Base-by-base conservation (phyloP, 192 early-diverging fungal genomes). In the Coemansia sp. region DNA sequence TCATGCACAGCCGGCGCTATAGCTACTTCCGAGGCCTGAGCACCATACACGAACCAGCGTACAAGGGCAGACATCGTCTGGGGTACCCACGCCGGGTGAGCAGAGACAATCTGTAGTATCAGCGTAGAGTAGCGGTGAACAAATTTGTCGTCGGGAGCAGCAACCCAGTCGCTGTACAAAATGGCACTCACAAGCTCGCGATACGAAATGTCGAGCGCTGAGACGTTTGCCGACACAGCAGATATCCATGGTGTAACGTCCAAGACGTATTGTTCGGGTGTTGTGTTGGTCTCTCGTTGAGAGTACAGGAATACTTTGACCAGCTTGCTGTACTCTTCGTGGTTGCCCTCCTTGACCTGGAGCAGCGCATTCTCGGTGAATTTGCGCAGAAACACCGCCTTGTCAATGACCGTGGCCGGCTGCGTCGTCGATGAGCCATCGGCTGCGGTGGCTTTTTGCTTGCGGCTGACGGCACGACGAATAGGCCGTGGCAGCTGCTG, bases 311-410 rank as follows among this genome's bases (percentile, higher is more conserved):
- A 80, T 17, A 80, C 61, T 39, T 75, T 74, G 38, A 80, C 65
- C 55, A 80, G 65, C 51, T 75, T 71, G 55, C 71, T 48, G 51
- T 80, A 80, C 27, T 80, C 77, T 2, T 71, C 72, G 8, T 41
- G 51, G 13, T 62, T 68, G 22, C 75, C 79, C 68, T 77, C 65
- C 58, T 73, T 72, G 24, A 70, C 70, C 53, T 76, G 78, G 17
- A 66, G 74, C 17, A 81, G 74, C 15, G 78, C 78, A 56, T 67
- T 81, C 42, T 75, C 73, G 11, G 66, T 68, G 38, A 73, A 81
- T 53, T 72, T 76, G 31, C 68, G 69, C 59, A 76, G 38, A 61
- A 81, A 81, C n/a, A 72, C 63, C 0, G 74, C 60, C 61, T 76
- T 81, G 71, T 81, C 65, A 9, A 78, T 77, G 22, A 55, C 4